Evolutionary conservation across 495 filamentous ascomycete species (phyloP).

Genomic region (Cairneyella variabilis): DNA sequence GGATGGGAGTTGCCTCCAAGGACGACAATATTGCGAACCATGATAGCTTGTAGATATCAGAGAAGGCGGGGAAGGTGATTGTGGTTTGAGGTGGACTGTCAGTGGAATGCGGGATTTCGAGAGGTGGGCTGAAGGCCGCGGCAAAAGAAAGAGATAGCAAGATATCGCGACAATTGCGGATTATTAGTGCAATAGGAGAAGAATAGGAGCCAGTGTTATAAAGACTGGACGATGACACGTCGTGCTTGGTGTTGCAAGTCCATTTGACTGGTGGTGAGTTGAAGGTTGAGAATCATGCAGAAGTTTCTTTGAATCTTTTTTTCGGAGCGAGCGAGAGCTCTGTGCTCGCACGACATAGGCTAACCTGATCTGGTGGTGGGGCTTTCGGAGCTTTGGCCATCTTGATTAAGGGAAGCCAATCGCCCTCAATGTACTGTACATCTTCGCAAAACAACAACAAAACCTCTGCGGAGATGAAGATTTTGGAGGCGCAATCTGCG

Average conservation of each 20-base stretch:
- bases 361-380: too few species aligned
- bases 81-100: neutral
- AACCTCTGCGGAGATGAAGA: conserved; percentile 33
- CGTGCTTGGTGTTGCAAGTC: conserved; percentile 10
- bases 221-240: conserved; percentile 5
- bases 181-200: neutral
- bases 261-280: conserved; percentile 7
- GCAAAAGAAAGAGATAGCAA: conserved; percentile 6
- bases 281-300: neutral
- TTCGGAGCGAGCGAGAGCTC: neutral
- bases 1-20: conserved; percentile 93
- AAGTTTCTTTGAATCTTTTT: neutral
- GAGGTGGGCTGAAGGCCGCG: conserved; percentile 19
- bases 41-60: conserved; percentile 32
- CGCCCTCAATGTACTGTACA: too few species aligned
- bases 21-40: conserved; percentile 96
- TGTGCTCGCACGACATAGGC: too few species aligned
- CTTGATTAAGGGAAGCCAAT: too few species aligned
- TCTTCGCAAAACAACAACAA: neutral
- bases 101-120: conserved; percentile 24
- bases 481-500: conserved; percentile 59
- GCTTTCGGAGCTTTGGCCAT: too few species aligned
- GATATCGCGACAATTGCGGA: neutral
- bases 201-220: conserved; percentile 9
- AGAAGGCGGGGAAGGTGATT: too few species aligned